These are phyloP conservation scores for Graphiopsis chlorocephala DNA, from an alignment of 2,329 filamentous ascomycete species.

Conservation along the genomic window DNA sequence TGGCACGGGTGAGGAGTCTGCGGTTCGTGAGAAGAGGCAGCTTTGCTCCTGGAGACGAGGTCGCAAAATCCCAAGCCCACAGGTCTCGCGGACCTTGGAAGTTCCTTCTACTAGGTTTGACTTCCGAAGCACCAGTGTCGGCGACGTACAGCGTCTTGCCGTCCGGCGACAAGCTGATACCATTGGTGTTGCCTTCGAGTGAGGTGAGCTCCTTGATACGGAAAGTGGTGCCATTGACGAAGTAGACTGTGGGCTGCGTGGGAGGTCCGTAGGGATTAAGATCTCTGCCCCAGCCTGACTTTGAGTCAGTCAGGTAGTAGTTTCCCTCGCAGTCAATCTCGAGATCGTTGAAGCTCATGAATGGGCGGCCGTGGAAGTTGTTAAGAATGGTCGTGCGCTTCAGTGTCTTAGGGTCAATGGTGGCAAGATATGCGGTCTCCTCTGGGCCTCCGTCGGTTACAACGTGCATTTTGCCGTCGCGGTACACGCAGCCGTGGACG, in stretches of 20 bases:
- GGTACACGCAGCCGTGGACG: conserved; percentile 29
- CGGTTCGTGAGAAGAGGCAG: conserved; percentile 7
- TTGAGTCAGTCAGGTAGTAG: conserved; percentile 32
- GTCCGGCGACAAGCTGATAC: conserved; percentile 25
- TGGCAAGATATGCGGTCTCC: conserved; percentile 23
- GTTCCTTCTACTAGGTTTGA: conserved; percentile 18
- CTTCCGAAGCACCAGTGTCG: conserved; percentile 20
- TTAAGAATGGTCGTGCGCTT: conserved; percentile 46
- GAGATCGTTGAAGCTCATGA: conserved; percentile 60
- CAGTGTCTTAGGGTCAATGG: conserved; percentile 20
- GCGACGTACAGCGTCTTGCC: conserved; percentile 27
- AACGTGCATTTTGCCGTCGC: conserved; percentile 25
- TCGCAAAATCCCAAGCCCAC: conserved; percentile 25
- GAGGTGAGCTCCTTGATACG: conserved; percentile 12
- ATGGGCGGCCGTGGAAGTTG: conserved; percentile 59
- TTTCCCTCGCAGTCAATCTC: conserved; percentile 47
- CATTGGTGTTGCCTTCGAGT: conserved; percentile 24
- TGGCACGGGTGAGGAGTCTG: conserved; percentile 6
- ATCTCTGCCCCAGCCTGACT: conserved; percentile 24
- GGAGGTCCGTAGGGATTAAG: conserved; percentile 15
- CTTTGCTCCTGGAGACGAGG: background rate
- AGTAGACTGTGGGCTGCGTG: conserved; percentile 13
- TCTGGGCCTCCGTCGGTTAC: conserved; percentile 25
- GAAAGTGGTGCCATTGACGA: conserved; percentile 8
- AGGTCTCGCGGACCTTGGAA: conserved; percentile 40